phyloP scores from a whole-genome alignment of 768 basidiomycete species.

The Gymnopilus junonius region DNA sequence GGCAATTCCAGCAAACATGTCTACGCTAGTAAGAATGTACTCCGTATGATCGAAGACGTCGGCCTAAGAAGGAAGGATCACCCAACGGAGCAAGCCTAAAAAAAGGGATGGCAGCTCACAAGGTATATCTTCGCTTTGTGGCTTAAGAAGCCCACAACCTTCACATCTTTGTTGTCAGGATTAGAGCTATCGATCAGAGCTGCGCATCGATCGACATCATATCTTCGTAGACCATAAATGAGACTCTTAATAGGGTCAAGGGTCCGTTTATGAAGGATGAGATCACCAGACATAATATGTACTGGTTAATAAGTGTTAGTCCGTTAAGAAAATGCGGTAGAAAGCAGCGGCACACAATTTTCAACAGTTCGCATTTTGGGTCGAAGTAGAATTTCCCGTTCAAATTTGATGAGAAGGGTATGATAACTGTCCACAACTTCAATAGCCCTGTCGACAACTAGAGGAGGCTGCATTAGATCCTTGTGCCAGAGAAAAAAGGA shows the following conservation, averaged over 20 bases:
- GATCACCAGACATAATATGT: constrained; percentile 76
- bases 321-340: neutral
- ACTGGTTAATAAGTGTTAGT: constrained; percentile 43
- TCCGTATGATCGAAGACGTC: constrained; percentile 82
- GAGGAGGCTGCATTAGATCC: neutral
- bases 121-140: constrained; percentile 73
- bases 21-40: constrained; percentile 67
- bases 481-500: neutral
- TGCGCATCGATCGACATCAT: constrained; percentile 69
- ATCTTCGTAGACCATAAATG: constrained; percentile 68
- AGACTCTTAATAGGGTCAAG: constrained; percentile 73
- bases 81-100: neutral
- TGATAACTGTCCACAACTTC: constrained; percentile 75
- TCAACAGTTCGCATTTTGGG: constrained; percentile 66
- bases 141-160: constrained; percentile 65
- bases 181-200: constrained; percentile 56
- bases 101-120: constrained; percentile 35
- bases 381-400: constrained; percentile 60
- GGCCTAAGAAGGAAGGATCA: constrained; percentile 43
- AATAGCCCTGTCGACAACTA: constrained; percentile 71
- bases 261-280: constrained; percentile 75
- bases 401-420: constrained; percentile 61
- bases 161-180: constrained; percentile 37
- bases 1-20: constrained; percentile 73
- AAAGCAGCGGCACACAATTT: constrained; percentile 45